Conservation (phyloP, 73 alveolate genomes). For the Symbiodinium natans region DNA sequence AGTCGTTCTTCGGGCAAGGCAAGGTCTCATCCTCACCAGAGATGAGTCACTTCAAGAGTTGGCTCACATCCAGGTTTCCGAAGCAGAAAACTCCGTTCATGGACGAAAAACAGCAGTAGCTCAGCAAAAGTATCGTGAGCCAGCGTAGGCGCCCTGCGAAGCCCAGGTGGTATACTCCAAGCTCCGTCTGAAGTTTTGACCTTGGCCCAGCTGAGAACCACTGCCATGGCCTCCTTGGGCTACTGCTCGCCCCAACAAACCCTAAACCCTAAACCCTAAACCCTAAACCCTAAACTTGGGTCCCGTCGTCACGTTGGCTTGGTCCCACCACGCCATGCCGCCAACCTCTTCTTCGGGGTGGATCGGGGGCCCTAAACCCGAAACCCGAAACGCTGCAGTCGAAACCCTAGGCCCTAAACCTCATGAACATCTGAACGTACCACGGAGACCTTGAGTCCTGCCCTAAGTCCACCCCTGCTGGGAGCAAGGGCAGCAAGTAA, state of each 20-base stretch:
- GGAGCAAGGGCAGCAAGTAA: too few species aligned
- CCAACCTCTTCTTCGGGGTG: conserved; percentile 22
- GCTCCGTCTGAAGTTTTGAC: conserved; percentile 81
- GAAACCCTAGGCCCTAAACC: too few species aligned
- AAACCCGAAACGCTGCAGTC: too few species aligned
- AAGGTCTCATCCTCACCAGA: conserved; percentile 43
- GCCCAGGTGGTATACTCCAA: conserved; percentile 66
- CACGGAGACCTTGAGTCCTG: too few species aligned
- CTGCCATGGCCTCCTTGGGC: not conserved
- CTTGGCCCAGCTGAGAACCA: not conserved
- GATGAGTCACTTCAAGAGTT: too few species aligned
- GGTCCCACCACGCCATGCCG: conserved; percentile 92
- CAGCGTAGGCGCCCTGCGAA: conserved; percentile 6
- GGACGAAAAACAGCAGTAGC: too few species aligned
- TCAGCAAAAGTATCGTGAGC: too few species aligned
- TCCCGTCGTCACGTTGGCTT: conserved; percentile 66
- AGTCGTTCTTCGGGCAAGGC: conserved; percentile 65
- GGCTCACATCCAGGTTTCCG: too few species aligned
- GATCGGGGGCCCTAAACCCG: not conserved
- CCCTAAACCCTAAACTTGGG: not conserved
- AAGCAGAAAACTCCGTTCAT: too few species aligned
- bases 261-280: too few species aligned
- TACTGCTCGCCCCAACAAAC: not conserved
- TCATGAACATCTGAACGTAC: too few species aligned
- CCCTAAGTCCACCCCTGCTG: too few species aligned